phyloP scores from a whole-genome alignment of 345 rosid genomes.

The Boechera retrofracta region DNA sequence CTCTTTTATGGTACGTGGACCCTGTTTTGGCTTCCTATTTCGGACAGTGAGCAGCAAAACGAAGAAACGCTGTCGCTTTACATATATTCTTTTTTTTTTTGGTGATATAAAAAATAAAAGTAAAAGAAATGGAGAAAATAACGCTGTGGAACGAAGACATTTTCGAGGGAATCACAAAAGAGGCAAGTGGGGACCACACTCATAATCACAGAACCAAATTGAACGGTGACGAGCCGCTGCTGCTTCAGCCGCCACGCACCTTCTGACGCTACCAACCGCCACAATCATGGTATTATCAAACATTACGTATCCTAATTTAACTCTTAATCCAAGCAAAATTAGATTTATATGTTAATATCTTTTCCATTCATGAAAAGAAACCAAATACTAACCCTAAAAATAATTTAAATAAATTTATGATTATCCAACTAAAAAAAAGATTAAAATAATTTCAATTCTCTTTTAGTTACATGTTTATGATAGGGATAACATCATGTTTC shows the following conservation, averaged over 20 bases:
- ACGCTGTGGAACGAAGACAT: constrained; percentile 34
- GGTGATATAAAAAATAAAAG: not conserved
- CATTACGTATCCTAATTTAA: not conserved
- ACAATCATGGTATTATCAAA: too few relatives aligned
- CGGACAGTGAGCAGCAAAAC: constrained; percentile 28
- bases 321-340: not conserved
- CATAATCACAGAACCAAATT: constrained; percentile 45
- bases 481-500: not conserved
- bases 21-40: constrained; percentile 11
- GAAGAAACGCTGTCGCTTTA: constrained; percentile 31
- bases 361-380: not conserved
- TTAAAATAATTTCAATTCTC: not conserved
- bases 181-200: constrained; percentile 29
- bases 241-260: constrained; percentile 34
- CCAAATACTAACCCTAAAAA: too few relatives aligned
- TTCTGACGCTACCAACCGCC: constrained; percentile 32
- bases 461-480: not conserved
- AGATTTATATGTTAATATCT: not conserved
- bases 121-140: not conserved
- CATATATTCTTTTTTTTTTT: not conserved
- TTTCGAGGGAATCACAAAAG: constrained; percentile 31
- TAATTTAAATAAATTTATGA: not conserved
- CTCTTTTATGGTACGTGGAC: constrained; percentile 43
- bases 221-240: constrained; percentile 71
- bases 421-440: not conserved